Evolutionary conservation across 768 basidiomycete species (phyloP), one percentile per base, ranked within the genome.

Genomic region (Auricularia heimuer): DNA sequence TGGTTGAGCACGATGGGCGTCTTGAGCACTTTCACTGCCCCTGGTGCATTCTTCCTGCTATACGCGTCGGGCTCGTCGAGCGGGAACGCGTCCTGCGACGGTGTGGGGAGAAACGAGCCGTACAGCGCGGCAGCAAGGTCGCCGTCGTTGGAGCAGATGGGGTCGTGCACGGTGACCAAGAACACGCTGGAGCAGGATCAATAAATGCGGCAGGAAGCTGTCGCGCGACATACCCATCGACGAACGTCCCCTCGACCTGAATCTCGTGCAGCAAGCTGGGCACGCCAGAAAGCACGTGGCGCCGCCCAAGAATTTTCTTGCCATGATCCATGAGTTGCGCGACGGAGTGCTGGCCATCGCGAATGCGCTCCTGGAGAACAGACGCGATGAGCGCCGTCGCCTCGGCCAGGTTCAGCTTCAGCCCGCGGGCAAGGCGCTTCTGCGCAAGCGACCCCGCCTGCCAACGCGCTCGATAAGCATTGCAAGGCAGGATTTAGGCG

Each of bases 151-250:
- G 92, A 87, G 73, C 89, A 92, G 67, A 99, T 88, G 21, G 97
- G 96, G 70, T 96, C 89, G 71, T 98, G 95, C 1, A 98, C 92
- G 0, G 96, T 96, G 44, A 98, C 95, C n/a, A 99, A 83, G 77
- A 98, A 99, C 0, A 93, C 90, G 0, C 88, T 90, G 67, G 4
- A 37, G 18, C 18, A 45, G 11, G 11, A 18, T 45, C 44, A 45
- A 18, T 18, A 11, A 45, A 29, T 45, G 11, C 10, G 18, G 11
- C 42, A 63, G 29, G 36, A 29, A 37, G 21, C 34, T 34, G 64
- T 45, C 18, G 44, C 44, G 44, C 47, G 8, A 71, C 83, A 54
- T 70, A 92, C 94, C 90, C 90, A 68, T 94, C 94, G 6, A 75
- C 79, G 70, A 98, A 94, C 1, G 93, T 95, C 14, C 94, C 94